Percentiles rank a stretch among this genome's conserved stretches.
Evolutionary conservation across 164 flowering plant species (phyloP).

Genomic region (Liriodendron chinense): DNA sequence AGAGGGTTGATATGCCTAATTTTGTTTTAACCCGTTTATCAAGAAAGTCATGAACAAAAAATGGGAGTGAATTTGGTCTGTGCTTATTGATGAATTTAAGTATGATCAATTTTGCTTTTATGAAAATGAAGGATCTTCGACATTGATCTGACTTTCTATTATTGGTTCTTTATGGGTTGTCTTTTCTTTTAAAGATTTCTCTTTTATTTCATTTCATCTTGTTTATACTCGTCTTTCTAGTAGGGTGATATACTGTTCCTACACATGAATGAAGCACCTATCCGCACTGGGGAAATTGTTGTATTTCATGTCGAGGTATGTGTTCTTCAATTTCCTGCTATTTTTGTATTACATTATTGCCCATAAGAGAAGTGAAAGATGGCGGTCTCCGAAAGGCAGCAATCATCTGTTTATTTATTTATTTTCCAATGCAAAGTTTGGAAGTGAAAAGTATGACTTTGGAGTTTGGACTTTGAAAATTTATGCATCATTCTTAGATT

Average conservation of each 20-base stretch:
- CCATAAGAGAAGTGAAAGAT: too few relatives aligned
- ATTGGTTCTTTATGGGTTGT: not conserved
- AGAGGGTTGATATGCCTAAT: not conserved
- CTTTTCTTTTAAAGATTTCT: not conserved
- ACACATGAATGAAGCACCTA: conserved; percentile 51
- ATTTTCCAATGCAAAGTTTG: too few relatives aligned
- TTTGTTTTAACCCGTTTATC: not conserved
- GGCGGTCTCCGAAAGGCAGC: too few relatives aligned
- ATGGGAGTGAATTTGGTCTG: not conserved
- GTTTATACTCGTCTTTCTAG: conserved; percentile 11
- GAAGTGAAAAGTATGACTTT: too few relatives aligned
- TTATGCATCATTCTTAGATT: too few relatives aligned
- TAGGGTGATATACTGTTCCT: conserved; percentile 82
- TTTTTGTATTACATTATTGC: not conserved
- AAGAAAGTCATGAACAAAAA: not conserved
- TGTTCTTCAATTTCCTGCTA: conserved; percentile 1
- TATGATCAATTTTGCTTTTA: not conserved
- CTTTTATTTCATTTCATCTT: not conserved
- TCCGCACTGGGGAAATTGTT: conserved; percentile 71
- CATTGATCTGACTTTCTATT: not conserved
- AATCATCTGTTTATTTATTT: too few relatives aligned
- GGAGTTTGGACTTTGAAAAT: too few relatives aligned
- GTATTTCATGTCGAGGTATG: conserved; percentile 63
- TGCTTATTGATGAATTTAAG: not conserved
- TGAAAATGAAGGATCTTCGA: not conserved